Base-by-base conservation (phyloP, 1,284 basidiomycete genomes). In the Chalciporus sp. region DNA sequence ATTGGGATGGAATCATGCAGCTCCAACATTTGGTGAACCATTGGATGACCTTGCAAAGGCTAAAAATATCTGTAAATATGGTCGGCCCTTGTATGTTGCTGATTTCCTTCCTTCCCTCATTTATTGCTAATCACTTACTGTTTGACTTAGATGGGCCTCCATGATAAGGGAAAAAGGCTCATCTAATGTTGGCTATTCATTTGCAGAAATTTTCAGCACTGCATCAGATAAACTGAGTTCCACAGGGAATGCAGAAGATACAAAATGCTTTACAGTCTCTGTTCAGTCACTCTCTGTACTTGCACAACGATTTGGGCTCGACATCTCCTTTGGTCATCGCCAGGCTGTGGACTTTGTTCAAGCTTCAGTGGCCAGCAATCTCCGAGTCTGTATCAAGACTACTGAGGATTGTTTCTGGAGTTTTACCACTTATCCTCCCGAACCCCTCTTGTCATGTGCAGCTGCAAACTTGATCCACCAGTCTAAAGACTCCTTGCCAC, bases 381-480 rank as follows among this genome's bases (percentile, higher is more conserved):
- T 63, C 1, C 46, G 31, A 0, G 19, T 58, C 2, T 55, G 43
- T 16, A 52, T 55, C 9, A 26, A 11, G 14, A 61, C 45, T 4
- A 58, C 52, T 1, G 3, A 23, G 45, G 50, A 58, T 9, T 28
- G 59, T 1, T 35, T 6, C 2, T 53, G 52, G 55, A 20, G n/a
- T 2, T 61, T 39, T 14, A 55, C 58, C 1, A 44, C 4, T 4
- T 61, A 59, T 44, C 56, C 51, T 4, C 52, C 60, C 0, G 59
- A 60, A 14, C 55, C 55, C 1, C 11, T 61, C 7, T 19, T 60
- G 14, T 61, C 59, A 0, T 60, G 42, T 33, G 42, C 41, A 1
- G 61, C 61, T 0, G 56, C 59, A 8, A 10, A 0, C 0, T 8
- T 50, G 9, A 46, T 51, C 7, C 51, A 60, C 19, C 23, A 23